Base-by-base conservation (phyloP, 495 filamentous ascomycete species). In the Monascus purpureus region DNA sequence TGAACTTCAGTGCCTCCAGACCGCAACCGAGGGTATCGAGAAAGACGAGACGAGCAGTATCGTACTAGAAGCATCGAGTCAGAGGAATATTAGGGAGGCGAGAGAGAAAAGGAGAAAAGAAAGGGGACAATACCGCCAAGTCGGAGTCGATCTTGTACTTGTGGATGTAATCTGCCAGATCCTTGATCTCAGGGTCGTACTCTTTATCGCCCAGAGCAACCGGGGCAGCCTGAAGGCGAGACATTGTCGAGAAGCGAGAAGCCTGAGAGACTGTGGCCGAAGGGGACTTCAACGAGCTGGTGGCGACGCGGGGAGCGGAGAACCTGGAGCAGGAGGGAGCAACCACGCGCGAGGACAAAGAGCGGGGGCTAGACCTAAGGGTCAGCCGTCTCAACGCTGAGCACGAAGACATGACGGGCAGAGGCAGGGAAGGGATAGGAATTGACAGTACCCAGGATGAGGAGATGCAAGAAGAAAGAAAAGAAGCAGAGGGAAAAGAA, bases 11-110 rank as follows among this genome's bases (percentile, higher is more conserved):
- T 38, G 82, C 90, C 63, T 95, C 87, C 20, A 96, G 74, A 40
- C 90, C 90, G 56, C 90, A 97, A 46, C 90, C 90, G 6, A 97
- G 73, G 20, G 92, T 97, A 57, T 97, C 90, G 40, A 96, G 73
- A 62, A 90, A 80, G 16, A 87, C 80, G 52, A 83, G 77, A 52
- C 82, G 73, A 31, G 83, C 83, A 14, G 88, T 96, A 55, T 96
- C 88, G 46, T 79, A 93, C 88, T 96, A 51, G 8, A 22, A n/a
- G 2, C 12, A 6, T 6, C 20, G 19, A 2, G n/a, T n/a, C n/a
- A n/a, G n/a, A n/a, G n/a, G n/a, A n/a, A n/a, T n/a, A n/a, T n/a
- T n/a, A n/a, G n/a, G n/a, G n/a, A n/a, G n/a, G n/a, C n/a, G n/a
- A n/a, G n/a, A n/a, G n/a, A n/a, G n/a, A n/a, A n/a, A n/a, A n/a